These are phyloP conservation scores for Parathielavia hyrcaniae DNA, from an alignment of 495 filamentous ascomycete genomes.

Conservation along the genomic window DNA sequence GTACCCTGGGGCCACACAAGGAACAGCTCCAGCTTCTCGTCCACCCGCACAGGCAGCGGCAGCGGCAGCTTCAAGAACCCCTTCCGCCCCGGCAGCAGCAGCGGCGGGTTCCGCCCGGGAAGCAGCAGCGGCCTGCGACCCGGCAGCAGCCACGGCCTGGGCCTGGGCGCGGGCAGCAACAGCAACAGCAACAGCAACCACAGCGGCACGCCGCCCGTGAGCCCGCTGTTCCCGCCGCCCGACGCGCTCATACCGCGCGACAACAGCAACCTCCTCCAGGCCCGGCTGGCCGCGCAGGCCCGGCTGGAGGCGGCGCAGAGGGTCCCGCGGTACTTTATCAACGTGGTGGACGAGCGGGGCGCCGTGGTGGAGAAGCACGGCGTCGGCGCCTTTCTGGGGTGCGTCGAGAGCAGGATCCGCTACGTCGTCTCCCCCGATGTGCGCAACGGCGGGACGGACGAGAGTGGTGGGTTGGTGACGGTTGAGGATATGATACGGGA, in stretches of 20 bases:
- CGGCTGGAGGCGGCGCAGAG: constrained; percentile 51
- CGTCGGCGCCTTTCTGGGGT: constrained; percentile 54
- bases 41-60: constrained; percentile 7
- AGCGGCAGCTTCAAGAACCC: neutral
- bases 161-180: no score
- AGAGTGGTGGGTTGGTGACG: constrained; percentile 49
- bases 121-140: neutral
- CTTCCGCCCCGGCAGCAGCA: constrained; percentile 4
- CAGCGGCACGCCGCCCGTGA: constrained; percentile 20
- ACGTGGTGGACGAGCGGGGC: constrained; percentile 51
- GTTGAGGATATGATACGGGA: constrained; percentile 46
- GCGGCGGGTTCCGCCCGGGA: neutral
- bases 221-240: constrained; percentile 39
- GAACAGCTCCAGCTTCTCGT: constrained; percentile 14
- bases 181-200: neutral
- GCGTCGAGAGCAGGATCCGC: constrained; percentile 47
- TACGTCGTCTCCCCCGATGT: constrained; percentile 55
- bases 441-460: constrained; percentile 44
- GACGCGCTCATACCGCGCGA: constrained; percentile 24
- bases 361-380: constrained; percentile 39
- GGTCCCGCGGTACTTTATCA: constrained; percentile 45
- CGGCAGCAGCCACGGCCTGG: neutral
- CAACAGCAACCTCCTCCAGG: constrained; percentile 43
- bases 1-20: constrained; percentile 11
- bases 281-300: constrained; percentile 51